phyloP scores from a whole-genome alignment of 768 basidiomycete species.

The Leccinellum rugosiceps region DNA sequence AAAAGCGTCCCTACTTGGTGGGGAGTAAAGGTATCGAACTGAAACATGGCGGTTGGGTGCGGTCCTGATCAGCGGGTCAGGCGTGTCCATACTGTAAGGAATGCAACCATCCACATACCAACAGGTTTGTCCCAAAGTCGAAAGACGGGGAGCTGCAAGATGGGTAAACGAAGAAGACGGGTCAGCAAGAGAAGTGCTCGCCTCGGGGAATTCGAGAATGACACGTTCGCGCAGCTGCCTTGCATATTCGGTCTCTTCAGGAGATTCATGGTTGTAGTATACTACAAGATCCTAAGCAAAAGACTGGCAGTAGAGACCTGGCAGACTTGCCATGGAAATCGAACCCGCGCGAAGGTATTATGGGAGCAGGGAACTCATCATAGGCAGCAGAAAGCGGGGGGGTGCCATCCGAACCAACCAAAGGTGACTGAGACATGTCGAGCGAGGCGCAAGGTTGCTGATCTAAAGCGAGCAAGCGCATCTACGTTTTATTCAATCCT shows the following conservation, averaged over 20 bases:
- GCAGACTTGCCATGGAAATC: slow-evolving; percentile 66
- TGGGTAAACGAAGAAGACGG: neutral
- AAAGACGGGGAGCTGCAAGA: slow-evolving; percentile 54
- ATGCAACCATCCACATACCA: slow-evolving; percentile 39
- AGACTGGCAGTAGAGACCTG: no score
- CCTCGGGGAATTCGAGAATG: slow-evolving; percentile 68
- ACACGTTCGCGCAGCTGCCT: slow-evolving; percentile 56
- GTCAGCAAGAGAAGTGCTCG: slow-evolving; percentile 13
- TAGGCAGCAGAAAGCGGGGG: slow-evolving; percentile 47
- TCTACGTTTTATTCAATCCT: no score
- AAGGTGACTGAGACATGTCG: no score
- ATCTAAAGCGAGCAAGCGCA: no score
- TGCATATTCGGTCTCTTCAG: slow-evolving; percentile 46
- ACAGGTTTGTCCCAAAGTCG: slow-evolving; percentile 60
- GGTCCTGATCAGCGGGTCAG: slow-evolving; percentile 42
- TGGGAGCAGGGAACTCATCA: slow-evolving; percentile 51
- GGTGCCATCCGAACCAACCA: no score
- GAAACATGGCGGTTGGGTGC: slow-evolving; percentile 70
- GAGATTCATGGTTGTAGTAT: slow-evolving; percentile 53
- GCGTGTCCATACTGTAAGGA: neutral
- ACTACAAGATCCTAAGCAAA: slow-evolving; percentile 36
- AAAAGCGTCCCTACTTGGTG: slow-evolving; percentile 69
- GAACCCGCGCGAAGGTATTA: slow-evolving; percentile 53
- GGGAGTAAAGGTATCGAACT: slow-evolving; percentile 64
- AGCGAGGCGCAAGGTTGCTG: no score